phyloP scores from a whole-genome alignment of 768 basidiomycete species.

The Lactarius indigo region DNA sequence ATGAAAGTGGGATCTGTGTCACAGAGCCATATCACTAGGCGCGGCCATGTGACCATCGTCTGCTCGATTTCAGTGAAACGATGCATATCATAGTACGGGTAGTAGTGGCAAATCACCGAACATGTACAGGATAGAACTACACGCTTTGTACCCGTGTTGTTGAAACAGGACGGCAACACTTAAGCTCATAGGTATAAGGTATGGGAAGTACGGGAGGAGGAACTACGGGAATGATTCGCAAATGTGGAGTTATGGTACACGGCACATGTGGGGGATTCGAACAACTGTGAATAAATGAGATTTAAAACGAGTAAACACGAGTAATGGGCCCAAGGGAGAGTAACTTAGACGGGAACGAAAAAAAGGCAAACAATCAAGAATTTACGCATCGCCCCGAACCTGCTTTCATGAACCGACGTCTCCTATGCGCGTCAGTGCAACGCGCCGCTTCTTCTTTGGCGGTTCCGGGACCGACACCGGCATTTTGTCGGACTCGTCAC shows the following conservation, averaged over 20 bases:
- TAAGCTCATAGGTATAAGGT: conserved; percentile 21
- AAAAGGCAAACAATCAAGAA: background rate
- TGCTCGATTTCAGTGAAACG: background rate
- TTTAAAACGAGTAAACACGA: background rate
- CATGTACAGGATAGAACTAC: conserved; percentile 15
- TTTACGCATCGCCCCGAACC: background rate
- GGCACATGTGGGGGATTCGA: conserved; percentile 3
- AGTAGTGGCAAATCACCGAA: background rate
- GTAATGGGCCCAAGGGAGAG: background rate
- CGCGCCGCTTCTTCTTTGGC: conserved; percentile 81
- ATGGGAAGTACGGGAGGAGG: conserved; percentile 1
- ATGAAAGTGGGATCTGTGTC: background rate
- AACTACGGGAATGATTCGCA: background rate
- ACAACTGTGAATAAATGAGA: conserved; percentile 13
- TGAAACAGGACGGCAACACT: background rate
- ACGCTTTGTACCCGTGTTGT: background rate
- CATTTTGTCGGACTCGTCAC: conserved; percentile 28
- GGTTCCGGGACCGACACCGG: conserved; percentile 55
- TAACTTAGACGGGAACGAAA: background rate
- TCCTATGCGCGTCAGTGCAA: conserved; percentile 68
- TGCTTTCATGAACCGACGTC: conserved; percentile 35
- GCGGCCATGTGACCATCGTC: too few relatives aligned
- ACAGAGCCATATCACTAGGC: too few relatives aligned
- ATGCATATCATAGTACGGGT: background rate
- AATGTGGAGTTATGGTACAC: conserved; percentile 14